A percentile compares a stretch with the other conserved stretches of the same genome.
Evolutionary conservation across 257 asterid species (phyloP).

Genomic region (Catharanthus roseus): DNA sequence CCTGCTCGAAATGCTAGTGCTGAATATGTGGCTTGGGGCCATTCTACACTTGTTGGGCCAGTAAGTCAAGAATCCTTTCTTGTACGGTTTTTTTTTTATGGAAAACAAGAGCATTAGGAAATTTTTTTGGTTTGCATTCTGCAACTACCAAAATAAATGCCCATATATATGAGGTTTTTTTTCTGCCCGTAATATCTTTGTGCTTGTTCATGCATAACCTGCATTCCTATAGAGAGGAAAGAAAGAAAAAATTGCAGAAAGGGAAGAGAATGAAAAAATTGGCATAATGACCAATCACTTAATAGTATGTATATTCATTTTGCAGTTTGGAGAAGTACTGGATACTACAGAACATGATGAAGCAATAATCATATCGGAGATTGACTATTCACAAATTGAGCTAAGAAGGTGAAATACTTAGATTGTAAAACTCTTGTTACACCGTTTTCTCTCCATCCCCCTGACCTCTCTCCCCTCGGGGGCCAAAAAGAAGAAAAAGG

Average conservation of each 20-base stretch:
- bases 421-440: background rate
- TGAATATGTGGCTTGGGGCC: constrained; percentile 96
- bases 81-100: background rate
- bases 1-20: constrained; percentile 87
- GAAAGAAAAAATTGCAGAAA: background rate
- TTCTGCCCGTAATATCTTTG: background rate
- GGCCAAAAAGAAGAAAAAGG: background rate
- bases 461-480: background rate
- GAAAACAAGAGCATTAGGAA: background rate
- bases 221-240: background rate
- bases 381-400: constrained; percentile 74
- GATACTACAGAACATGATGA: constrained; percentile 85
- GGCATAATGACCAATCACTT: background rate
- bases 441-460: background rate
- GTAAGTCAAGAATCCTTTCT: constrained; percentile 38
- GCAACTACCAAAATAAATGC: background rate
- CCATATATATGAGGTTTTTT: too few relatives aligned
- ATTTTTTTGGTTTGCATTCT: background rate
- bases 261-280: background rate
- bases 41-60: constrained; percentile 91
- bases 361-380: constrained; percentile 65
- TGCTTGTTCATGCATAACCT: background rate
- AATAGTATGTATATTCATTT: constrained; percentile 8
- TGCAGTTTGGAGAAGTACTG: constrained; percentile 86
- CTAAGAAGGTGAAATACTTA: constrained; percentile 55